Conservation (phyloP, 139 green algal genomes). For the Parachlorella kessleri region DNA sequence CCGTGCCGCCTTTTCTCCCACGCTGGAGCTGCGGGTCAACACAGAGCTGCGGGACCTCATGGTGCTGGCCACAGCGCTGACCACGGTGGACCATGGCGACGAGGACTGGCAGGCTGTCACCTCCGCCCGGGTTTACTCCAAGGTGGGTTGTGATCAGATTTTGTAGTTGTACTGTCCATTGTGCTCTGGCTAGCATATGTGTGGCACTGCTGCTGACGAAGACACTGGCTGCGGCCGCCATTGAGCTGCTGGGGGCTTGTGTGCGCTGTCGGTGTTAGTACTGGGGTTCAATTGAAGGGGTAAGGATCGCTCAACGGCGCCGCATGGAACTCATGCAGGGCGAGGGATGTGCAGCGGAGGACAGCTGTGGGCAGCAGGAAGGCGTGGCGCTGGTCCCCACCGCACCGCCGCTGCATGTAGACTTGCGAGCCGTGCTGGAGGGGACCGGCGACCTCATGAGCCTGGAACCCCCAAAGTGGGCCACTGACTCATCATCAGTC, state of each 20-base stretch:
- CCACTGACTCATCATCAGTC: conserved; percentile 67
- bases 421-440: conserved; percentile 11
- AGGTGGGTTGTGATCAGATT: background rate
- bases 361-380: too few species aligned
- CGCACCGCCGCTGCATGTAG: background rate
- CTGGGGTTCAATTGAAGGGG: too few species aligned
- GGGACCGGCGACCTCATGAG: conserved; percentile 52
- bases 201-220: too few species aligned
- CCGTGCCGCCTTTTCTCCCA: conserved; percentile 46
- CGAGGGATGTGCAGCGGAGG: too few species aligned
- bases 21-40: conserved; percentile 42
- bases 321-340: too few species aligned
- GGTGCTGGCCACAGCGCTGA: conserved; percentile 53
- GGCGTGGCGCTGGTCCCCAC: background rate
- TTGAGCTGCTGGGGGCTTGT: too few species aligned
- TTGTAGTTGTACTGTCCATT: too few species aligned
- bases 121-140: background rate
- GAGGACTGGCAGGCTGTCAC: conserved; percentile 73
- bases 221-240: too few species aligned
- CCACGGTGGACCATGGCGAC: conserved; percentile 45
- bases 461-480: conserved; percentile 73
- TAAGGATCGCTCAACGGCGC: too few species aligned
- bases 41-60: conserved; percentile 66
- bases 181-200: too few species aligned
- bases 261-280: too few species aligned